These are phyloP conservation scores for Rhizophagus sp. DNA, from an alignment of 192 early-diverging fungal species.

Conservation along the genomic window DNA sequence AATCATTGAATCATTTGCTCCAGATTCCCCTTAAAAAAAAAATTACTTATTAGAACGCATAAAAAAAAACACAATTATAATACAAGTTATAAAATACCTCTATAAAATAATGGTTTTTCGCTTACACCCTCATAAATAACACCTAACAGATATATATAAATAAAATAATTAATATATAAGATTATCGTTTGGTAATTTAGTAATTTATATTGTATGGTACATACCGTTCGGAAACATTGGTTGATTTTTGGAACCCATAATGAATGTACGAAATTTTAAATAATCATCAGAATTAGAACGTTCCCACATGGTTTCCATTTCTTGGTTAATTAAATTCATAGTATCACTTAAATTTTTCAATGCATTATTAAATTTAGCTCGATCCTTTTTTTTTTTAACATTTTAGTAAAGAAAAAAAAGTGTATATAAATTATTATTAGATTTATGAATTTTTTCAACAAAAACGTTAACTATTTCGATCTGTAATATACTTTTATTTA, in stretches of 20 bases:
- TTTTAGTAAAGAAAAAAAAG: background rate
- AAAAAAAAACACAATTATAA: too few relatives aligned
- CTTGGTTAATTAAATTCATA: constrained; percentile 69
- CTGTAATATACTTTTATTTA: too few relatives aligned
- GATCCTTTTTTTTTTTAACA: constrained; percentile 40
- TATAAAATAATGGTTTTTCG: constrained; percentile 60
- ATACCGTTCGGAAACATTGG: constrained; percentile 82
- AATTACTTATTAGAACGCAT: too few relatives aligned
- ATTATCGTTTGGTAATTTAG: too few relatives aligned
- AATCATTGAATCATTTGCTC: constrained; percentile 85
- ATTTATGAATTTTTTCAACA: too few relatives aligned
- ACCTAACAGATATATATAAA: constrained; percentile 29
- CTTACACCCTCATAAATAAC: constrained; percentile 80
- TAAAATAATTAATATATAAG: background rate
- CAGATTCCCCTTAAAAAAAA: constrained; percentile 63
- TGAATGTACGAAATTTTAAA: constrained; percentile 87
- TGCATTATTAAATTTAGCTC: constrained; percentile 61
- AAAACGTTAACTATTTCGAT: too few relatives aligned
- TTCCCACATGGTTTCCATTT: constrained; percentile 82
- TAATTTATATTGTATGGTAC: background rate
- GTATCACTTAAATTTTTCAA: constrained; percentile 58
- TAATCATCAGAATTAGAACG: constrained; percentile 71
- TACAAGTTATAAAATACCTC: constrained; percentile 31
- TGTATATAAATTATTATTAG: background rate
- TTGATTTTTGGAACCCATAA: constrained; percentile 87